Evolutionary conservation across 345 rosid species (phyloP).

Genomic region (Pistacia vera): DNA sequence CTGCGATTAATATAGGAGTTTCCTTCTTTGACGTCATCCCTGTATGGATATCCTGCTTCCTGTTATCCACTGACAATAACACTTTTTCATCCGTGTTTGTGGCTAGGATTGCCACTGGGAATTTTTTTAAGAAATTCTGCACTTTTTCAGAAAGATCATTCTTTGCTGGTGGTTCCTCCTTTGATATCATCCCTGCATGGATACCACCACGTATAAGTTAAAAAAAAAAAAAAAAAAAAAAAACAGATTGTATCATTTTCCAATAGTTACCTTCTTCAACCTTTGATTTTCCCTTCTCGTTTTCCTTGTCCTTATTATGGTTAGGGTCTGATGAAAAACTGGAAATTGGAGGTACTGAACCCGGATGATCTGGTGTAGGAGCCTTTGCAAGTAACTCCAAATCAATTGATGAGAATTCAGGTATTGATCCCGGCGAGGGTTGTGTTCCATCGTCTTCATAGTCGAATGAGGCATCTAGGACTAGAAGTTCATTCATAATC

Average conservation of each 20-base stretch:
- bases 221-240: too few species aligned
- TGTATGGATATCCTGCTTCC: background rate
- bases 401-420: too few species aligned
- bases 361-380: too few species aligned
- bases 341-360: too few species aligned
- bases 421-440: background rate
- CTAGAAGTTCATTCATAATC: constrained; percentile 44
- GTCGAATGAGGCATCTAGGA: constrained; percentile 28
- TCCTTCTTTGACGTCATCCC: background rate
- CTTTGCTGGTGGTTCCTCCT: constrained; percentile 27
- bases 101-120: background rate
- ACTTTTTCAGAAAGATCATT: constrained; percentile 10
- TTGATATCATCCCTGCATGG: background rate
- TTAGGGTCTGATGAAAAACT: too few species aligned
- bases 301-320: too few species aligned
- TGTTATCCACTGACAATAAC: background rate
- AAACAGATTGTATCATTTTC: too few species aligned
- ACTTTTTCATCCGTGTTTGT: background rate
- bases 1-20: constrained; percentile 23
- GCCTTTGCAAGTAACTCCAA: too few species aligned
- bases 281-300: too few species aligned
- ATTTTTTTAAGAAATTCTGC: background rate
- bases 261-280: background rate
- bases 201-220: too few species aligned
- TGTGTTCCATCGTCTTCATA: constrained; percentile 24